These are phyloP conservation scores for Agarophyton chilense DNA, from an alignment of 23 red algal species.

Conservation along the genomic window DNA sequence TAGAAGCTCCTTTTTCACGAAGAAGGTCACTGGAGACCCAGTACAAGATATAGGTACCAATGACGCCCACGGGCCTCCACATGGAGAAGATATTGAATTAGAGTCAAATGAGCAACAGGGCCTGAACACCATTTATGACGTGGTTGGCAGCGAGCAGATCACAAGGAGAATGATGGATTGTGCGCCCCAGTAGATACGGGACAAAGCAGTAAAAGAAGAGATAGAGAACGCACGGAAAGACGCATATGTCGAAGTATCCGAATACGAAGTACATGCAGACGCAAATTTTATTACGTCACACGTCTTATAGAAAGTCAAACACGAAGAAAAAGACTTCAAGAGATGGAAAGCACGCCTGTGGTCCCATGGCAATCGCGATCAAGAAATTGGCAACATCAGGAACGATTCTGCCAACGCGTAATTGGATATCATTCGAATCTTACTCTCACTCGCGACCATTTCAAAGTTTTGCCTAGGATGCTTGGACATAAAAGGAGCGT, in stretches of 20 bases:
- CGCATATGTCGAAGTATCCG: conserved; percentile 19
- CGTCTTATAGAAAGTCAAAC: conserved; percentile 19
- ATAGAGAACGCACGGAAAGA: too few species aligned
- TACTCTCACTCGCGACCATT: not conserved
- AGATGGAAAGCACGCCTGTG: conserved; percentile 3
- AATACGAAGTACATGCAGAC: not conserved
- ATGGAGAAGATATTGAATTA: too few species aligned
- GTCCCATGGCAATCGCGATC: conserved; percentile 29
- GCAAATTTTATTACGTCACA: conserved; percentile 25
- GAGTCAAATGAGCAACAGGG: too few species aligned
- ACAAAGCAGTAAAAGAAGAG: too few species aligned
- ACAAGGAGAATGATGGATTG: too few species aligned
- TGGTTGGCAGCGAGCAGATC: too few species aligned
- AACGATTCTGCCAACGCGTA: conserved; percentile 35
- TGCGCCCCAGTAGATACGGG: too few species aligned
- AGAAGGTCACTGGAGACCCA: not conserved
- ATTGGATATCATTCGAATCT: conserved; percentile 39
- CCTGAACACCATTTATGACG: too few species aligned
- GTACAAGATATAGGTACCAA: not conserved
- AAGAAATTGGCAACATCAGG: conserved; percentile 23
- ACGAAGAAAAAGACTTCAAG: conserved; percentile 4
- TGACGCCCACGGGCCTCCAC: too few species aligned
- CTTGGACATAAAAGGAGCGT: conserved; percentile 28
- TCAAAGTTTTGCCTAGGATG: not conserved
- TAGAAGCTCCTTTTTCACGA: not conserved